A percentile compares a stretch with the other conserved stretches of the same genome.
phyloP scores from a whole-genome alignment of 2,329 filamentous ascomycete genomes.

The Domatiomyces catenatus region DNA sequence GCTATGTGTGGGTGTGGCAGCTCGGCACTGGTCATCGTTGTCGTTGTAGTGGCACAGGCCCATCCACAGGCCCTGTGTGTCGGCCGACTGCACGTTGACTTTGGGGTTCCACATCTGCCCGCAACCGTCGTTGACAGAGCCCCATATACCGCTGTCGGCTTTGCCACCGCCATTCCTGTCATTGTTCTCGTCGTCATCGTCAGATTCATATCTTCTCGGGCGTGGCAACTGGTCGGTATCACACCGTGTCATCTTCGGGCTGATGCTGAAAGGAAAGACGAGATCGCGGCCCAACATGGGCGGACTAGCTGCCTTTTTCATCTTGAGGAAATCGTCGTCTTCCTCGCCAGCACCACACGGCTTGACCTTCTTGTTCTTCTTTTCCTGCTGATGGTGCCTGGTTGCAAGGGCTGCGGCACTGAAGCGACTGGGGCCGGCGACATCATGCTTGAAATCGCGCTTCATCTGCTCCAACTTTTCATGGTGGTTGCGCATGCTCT shows the following conservation, averaged over 20 bases:
- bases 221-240: constrained; percentile 54
- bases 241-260: constrained; percentile 70
- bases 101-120: constrained; percentile 8
- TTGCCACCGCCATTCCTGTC: constrained; percentile 16
- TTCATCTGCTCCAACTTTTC: constrained; percentile 43
- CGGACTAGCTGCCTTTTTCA: constrained; percentile 48
- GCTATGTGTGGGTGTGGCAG: constrained; percentile 8
- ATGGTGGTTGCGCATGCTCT: constrained; percentile 66
- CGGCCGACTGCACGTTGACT: constrained; percentile 3
- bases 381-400: constrained; percentile 10
- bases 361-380: constrained; percentile 10
- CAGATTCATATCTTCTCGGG: constrained; percentile 35
- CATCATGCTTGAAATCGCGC: constrained; percentile 25
- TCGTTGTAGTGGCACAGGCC: constrained; percentile 19
- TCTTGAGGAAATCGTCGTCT: constrained; percentile 30
- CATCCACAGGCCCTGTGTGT: constrained; percentile 18
- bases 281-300: constrained; percentile 81
- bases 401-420: constrained; percentile 21
- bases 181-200: constrained; percentile 37
- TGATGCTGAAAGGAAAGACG: constrained; percentile 63
- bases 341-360: constrained; percentile 8
- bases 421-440: constrained; percentile 21
- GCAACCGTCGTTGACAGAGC: not conserved
- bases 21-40: constrained; percentile 6
- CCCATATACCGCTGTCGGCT: constrained; percentile 1